Base-by-base conservation (phyloP, 1,284 basidiomycete species). In the Rugosomyces carneus region DNA sequence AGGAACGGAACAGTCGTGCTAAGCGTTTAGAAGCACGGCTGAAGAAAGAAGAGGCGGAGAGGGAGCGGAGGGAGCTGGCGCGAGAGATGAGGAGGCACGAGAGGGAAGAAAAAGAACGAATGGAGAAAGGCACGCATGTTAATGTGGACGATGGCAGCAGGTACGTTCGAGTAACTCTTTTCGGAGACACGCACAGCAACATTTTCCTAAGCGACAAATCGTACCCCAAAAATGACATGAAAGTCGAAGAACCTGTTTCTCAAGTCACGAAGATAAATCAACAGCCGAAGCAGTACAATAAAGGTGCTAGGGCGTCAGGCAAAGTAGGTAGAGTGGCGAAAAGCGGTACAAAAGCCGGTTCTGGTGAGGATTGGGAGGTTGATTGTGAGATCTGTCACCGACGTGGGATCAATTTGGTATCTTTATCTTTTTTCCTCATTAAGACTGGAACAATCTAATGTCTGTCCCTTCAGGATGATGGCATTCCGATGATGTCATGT, bases 321-420 rank as follows among this genome's bases (percentile, higher is more conserved):
- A 35, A 26, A 24, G 32, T 32, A 21, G 47, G 47, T 13, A 31
- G 13, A 31, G 29, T 5, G 11, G 24, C 10, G 10, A 31, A n/a
- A 21, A 56, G 44, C 31, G 55, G 48, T n/a, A 66, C 72, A 19
- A 73, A 67, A 43, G 75, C 71, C 18, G 73, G 73, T 41, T 61
- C 62, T 24, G 62, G 71, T 15, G 83, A 81, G 42, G 78, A 84
- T 49, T 93, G 91, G 91, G 79, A 86, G 46, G 69, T 93, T 37
- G 81, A 86, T 57, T 93, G 90, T 61, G 90, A 93, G 58, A 72
- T 93, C 16, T 93, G 90, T 60, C 73, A 73, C 42, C 72, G 74
- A 44, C 72, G 69, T 26, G 87, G 87, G 7, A 66, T 79, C 45
- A 92, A 91, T 59, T 60, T 80, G 52, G 88, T 88, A 52, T 44